These are phyloP conservation scores for Candida peoriensis DNA, from an alignment of 805 yeast species.

Conservation along the genomic window DNA sequence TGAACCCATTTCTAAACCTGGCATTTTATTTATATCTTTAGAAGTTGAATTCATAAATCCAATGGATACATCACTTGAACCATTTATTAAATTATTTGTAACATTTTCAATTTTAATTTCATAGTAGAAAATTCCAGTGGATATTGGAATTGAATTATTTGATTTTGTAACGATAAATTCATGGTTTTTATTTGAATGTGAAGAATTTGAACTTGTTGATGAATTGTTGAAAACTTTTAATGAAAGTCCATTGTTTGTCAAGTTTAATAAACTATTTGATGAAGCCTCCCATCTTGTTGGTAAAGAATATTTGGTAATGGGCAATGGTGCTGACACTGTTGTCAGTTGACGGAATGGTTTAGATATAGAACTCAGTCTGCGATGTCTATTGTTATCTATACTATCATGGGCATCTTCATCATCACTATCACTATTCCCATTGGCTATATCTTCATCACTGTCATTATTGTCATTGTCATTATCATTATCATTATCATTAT, in stretches of 20 bases:
- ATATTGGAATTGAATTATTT: constrained; percentile 31
- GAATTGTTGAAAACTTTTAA: constrained; percentile 10
- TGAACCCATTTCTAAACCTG: constrained; percentile 43
- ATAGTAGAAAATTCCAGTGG: constrained; percentile 44
- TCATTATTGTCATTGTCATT: constrained; percentile 6
- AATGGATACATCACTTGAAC: constrained; percentile 32
- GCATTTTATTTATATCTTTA: constrained; percentile 30
- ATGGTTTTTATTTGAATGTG: constrained; percentile 9
- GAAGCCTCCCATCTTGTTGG: constrained; percentile 18
- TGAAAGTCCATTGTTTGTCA: constrained; percentile 10
- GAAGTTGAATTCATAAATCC: constrained; percentile 38
- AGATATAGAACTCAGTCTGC: not conserved
- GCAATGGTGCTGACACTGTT: no score
- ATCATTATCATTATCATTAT: constrained; percentile 1
- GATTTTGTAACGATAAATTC: constrained; percentile 26
- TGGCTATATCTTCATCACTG: constrained; percentile 4
- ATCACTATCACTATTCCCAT: constrained; percentile 7
- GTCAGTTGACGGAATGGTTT: not conserved
- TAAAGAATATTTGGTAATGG: constrained; percentile 18
- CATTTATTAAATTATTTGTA: constrained; percentile 26
- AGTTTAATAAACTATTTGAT: constrained; percentile 3
- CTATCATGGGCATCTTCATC: constrained; percentile 7
- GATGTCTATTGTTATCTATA: constrained; percentile 3
- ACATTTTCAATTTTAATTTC: constrained; percentile 39
- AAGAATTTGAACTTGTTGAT: not conserved